A percentile compares a stretch with the other conserved stretches of the same genome.
These are phyloP conservation scores for Phalaenopsis aphrodite DNA, from an alignment of 106 monocot species.

Conservation along the genomic window DNA sequence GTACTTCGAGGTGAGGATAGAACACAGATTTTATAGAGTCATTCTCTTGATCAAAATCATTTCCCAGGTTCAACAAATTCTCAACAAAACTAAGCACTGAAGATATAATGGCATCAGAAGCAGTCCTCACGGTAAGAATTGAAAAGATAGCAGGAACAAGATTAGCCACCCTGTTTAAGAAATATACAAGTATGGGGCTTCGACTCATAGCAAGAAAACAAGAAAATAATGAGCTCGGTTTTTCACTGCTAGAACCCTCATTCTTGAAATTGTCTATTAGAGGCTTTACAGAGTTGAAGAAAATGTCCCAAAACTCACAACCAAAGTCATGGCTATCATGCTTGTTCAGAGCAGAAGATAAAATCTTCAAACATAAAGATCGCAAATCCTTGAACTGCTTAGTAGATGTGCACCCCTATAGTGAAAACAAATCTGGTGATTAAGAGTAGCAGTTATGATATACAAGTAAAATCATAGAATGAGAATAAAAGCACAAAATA, in stretches of 20 bases:
- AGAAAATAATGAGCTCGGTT: conserved; percentile 75
- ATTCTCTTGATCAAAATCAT: conserved; percentile 36
- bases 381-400: conserved; percentile 69
- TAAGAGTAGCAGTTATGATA: neutral
- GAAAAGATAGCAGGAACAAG: conserved; percentile 74
- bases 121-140: conserved; percentile 67
- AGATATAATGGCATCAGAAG: conserved; percentile 60
- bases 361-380: conserved; percentile 62
- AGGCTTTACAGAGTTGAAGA: conserved; percentile 75
- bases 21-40: conserved; percentile 40
- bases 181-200: conserved; percentile 38
- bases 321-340: conserved; percentile 49
- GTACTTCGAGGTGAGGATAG: conserved; percentile 55
- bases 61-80: conserved; percentile 66
- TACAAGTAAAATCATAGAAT: neutral
- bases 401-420: conserved; percentile 19
- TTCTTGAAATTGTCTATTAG: conserved; percentile 65
- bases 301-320: conserved; percentile 69
- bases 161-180: conserved; percentile 39
- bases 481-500: too few species aligned
- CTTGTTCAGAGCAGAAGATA: conserved; percentile 59
- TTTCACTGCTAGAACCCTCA: conserved; percentile 83
- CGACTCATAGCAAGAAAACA: conserved; percentile 89
- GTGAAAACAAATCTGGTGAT: neutral
- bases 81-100: conserved; percentile 70